phyloP scores from a whole-genome alignment of 805 yeast genomes.

The Saccharomycopsis sp. region DNA sequence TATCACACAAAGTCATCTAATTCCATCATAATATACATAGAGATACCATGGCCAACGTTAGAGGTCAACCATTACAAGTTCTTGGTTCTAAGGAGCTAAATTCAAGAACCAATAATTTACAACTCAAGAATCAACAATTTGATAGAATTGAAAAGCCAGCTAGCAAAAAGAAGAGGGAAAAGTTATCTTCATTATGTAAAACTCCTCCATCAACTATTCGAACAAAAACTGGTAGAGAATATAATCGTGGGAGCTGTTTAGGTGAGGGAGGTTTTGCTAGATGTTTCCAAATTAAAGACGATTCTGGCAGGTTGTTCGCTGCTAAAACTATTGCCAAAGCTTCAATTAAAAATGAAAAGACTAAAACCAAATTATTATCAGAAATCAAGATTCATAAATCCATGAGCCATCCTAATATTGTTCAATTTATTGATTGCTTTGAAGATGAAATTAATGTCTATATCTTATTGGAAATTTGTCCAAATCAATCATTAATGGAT shows the following conservation, averaged over 20 bases:
- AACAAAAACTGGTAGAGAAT: slow-evolving; percentile 80
- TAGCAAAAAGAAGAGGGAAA: slow-evolving; percentile 73
- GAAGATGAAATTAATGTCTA: slow-evolving; percentile 95
- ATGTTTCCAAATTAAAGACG: slow-evolving; percentile 94
- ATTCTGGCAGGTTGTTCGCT: slow-evolving; percentile 79
- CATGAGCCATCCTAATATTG: slow-evolving; percentile 83
- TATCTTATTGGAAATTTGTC: slow-evolving; percentile 88
- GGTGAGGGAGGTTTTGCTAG: slow-evolving; percentile 99
- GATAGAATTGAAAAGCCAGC: slow-evolving; percentile 29
- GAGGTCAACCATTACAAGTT: slow-evolving; percentile 37
- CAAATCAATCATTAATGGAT: slow-evolving; percentile 92
- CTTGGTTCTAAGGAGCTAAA: slow-evolving; percentile 30
- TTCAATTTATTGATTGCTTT: slow-evolving; percentile 90
- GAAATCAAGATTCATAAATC: slow-evolving; percentile 94
- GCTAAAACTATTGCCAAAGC: slow-evolving; percentile 96
- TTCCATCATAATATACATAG: too few species aligned
- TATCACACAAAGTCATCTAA: too few species aligned
- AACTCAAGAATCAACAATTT: slow-evolving; percentile 14
- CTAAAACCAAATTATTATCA: slow-evolving; percentile 72
- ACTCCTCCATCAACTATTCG: slow-evolving; percentile 94
- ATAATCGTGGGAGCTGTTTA: slow-evolving; percentile 79
- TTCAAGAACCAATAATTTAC: slow-evolving; percentile 24
- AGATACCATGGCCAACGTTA: slow-evolving; percentile 26
- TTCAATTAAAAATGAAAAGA: slow-evolving; percentile 84
- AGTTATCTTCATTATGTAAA: slow-evolving; percentile 82